Conservation (phyloP, 2,329 filamentous ascomycete species). For the Stromatinia cepivora region DNA sequence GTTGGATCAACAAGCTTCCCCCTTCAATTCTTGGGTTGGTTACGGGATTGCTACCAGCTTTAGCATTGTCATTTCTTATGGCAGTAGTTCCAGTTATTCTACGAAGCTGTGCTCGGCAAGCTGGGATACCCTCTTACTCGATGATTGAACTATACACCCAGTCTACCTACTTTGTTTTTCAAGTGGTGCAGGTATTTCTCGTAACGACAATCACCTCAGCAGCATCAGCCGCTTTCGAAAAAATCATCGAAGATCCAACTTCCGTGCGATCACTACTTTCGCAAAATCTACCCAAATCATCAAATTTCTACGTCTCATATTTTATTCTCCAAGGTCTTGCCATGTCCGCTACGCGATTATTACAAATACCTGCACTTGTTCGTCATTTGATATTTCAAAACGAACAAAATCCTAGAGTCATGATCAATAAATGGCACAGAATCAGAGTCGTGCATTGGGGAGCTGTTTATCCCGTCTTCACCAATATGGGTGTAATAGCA, state of each 20-base stretch:
- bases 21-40: slow-evolving; percentile 57
- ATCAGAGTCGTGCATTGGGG: slow-evolving; percentile 58
- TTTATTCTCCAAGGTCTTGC: slow-evolving; percentile 66
- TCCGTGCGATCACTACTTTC: slow-evolving; percentile 53
- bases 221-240: slow-evolving; percentile 54
- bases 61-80: slow-evolving; percentile 62
- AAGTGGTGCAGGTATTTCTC: slow-evolving; percentile 67
- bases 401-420: slow-evolving; percentile 61
- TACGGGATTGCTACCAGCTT: slow-evolving; percentile 60
- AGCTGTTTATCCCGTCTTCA: slow-evolving; percentile 57
- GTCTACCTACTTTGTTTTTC: slow-evolving; percentile 63
- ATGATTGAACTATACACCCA: slow-evolving; percentile 62
- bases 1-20: slow-evolving; percentile 59
- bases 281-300: slow-evolving; percentile 58
- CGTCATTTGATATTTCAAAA: slow-evolving; percentile 57
- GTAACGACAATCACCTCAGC: slow-evolving; percentile 65
- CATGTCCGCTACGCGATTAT: slow-evolving; percentile 58
- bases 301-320: slow-evolving; percentile 69
- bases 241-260: slow-evolving; percentile 53
- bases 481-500: slow-evolving; percentile 46
- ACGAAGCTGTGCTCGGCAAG: slow-evolving; percentile 59
- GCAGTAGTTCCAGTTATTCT: slow-evolving; percentile 60
- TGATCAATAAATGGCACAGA: slow-evolving; percentile 57
- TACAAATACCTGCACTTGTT: slow-evolving; percentile 60
- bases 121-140: slow-evolving; percentile 58